phyloP scores from a whole-genome alignment of 176 grass and related monocot species.

The Oryza brachyantha region DNA sequence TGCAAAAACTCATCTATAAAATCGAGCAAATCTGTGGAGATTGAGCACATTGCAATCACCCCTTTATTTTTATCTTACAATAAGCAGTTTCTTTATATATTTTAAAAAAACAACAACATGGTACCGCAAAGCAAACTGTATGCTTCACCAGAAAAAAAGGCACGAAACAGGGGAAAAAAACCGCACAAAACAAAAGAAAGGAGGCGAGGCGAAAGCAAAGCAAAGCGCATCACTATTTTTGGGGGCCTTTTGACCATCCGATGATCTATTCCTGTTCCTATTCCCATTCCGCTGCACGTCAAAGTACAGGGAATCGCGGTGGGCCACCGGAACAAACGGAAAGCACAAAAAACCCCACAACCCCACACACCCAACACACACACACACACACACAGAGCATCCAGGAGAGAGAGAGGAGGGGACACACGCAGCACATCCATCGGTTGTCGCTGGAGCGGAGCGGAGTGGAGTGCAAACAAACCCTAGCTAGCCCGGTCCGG shows the following conservation, averaged over 20 bases:
- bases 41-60: too few relatives aligned
- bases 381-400: background rate
- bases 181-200: background rate
- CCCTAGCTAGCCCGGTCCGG: conserved; percentile 56
- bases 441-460: too few relatives aligned
- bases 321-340: conserved; percentile 36
- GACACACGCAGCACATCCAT: too few relatives aligned
- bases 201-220: background rate
- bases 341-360: background rate
- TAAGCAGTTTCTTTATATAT: too few relatives aligned
- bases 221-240: conserved; percentile 26
- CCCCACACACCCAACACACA: background rate
- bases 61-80: too few relatives aligned
- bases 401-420: too few relatives aligned
- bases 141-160: background rate
- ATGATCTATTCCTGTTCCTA: background rate
- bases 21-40: too few relatives aligned
- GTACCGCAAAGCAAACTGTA: background rate
- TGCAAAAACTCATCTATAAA: too few relatives aligned
- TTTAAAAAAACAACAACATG: background rate
- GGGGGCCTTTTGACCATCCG: conserved; percentile 35
- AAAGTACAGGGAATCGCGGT: conserved; percentile 51
- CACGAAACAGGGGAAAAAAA: background rate
- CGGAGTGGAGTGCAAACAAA: conserved; percentile 32
- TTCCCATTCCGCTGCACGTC: conserved; percentile 12